Evolutionary conservation across 2,329 filamentous ascomycete species (phyloP).

Genomic region (Hymenoscyphus fructigenus): DNA sequence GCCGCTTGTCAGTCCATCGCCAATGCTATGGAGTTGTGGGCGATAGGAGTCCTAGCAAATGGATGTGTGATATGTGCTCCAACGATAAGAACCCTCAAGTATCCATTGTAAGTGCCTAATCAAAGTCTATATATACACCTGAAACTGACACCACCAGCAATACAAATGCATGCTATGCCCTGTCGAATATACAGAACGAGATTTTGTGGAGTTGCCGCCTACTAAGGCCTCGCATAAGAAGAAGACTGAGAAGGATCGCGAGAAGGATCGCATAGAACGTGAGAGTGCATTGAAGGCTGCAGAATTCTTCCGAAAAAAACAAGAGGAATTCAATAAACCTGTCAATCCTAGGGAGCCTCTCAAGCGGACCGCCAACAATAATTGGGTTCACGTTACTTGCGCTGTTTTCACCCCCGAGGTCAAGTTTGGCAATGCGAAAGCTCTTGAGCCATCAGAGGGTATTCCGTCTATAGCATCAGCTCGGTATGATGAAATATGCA

Average conservation of each 20-base stretch:
- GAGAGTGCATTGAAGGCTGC: conserved; percentile 78
- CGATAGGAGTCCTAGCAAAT: conserved; percentile 71
- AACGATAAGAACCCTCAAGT: conserved; percentile 92
- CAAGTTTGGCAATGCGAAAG: conserved; percentile 82
- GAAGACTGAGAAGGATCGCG: conserved; percentile 88
- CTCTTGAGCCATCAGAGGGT: conserved; percentile 83
- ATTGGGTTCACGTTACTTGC: conserved; percentile 96
- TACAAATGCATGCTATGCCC: conserved; percentile 95
- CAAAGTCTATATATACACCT: conserved; percentile 20
- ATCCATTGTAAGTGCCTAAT: conserved; percentile 68
- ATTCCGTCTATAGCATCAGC: conserved; percentile 76
- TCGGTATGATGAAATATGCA: conserved; percentile 76
- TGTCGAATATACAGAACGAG: conserved; percentile 74
- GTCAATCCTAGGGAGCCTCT: conserved; percentile 82
- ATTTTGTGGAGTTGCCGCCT: conserved; percentile 74
- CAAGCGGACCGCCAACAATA: conserved; percentile 93
- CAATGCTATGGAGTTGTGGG: conserved; percentile 85
- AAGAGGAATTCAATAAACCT: conserved; percentile 81
- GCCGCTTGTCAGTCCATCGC: conserved; percentile 86
- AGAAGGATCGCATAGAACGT: conserved; percentile 82
- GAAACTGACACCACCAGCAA: conserved; percentile 49
- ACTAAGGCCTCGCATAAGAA: conserved; percentile 74
- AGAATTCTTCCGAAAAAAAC: conserved; percentile 78
- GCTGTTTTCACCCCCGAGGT: conserved; percentile 90
- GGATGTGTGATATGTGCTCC: conserved; percentile 92